Evolutionary conservation across 1,284 basidiomycete species (phyloP), one percentile per base, ranked within the genome.

Genomic region (Melampsora americana): DNA sequence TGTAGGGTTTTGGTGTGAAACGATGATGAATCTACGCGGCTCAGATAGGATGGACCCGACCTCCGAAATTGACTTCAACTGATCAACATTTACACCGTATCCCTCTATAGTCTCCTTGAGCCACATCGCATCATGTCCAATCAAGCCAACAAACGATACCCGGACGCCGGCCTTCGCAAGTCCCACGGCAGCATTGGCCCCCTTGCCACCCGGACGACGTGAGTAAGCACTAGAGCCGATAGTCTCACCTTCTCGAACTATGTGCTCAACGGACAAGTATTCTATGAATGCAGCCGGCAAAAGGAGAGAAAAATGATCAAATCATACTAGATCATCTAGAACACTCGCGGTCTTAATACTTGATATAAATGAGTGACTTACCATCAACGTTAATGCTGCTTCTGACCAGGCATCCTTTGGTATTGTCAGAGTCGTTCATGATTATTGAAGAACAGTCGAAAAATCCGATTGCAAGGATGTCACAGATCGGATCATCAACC

Each of bases 301-400:
- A n/a, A 7, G 3, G 5, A 16, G 26, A 7, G 20, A 70, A 14
- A 35, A 16, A 32, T 12, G 42, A 56, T 14, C 9, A 35, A 35
- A 20, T 18, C 28, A 23, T 1, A 23, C 42, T 28, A 50, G 7
- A 7, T 48, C 35, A 9, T n/a, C 30, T 3, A 39, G 14, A 14
- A 23, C 20, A 26, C 39, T n/a, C 48, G 16, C 20, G 39, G 23
- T n/a, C 30, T 44, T 32, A 11, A 12, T 5, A 12, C 11, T 42
- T 56, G n/a, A 56, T 53, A 28, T 14, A 14, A 1, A n/a, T 28
- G 7, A 39, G 11, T 42, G 39, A 53, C 70, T 20, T 53, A 73
- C 70, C 61, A 42, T 73, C 70, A 53, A 73, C 65, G 50, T 73
- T 73, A 30, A 73, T 53, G 30, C 70, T 73, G 28, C 70, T 66